Conservation (phyloP, 257 asterid genomes). For the Fraxinus quadrangulata region DNA sequence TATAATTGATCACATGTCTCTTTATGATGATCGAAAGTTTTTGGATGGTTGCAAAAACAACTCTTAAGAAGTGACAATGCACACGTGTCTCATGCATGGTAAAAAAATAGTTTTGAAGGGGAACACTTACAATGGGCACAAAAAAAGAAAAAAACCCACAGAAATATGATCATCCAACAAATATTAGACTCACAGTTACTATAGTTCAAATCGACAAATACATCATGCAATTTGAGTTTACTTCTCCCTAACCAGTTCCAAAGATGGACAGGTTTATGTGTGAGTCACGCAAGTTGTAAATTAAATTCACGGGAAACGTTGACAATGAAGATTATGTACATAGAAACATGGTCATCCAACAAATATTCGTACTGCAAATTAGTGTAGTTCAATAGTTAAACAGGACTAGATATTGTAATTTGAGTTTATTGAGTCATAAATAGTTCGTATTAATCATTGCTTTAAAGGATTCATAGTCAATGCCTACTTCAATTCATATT, state of each 20-base stretch:
- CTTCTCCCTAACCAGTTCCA: not conserved
- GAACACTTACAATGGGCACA: not conserved
- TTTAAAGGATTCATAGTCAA: not conserved
- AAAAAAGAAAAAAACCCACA: not conserved
- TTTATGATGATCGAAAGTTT: not conserved
- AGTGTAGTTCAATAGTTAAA: not conserved
- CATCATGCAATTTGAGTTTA: conserved; percentile 5
- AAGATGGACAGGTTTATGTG: not conserved
- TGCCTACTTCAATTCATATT: not conserved
- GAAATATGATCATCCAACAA: conserved; percentile 7
- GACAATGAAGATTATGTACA: not conserved
- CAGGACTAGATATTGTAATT: not conserved
- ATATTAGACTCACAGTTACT: not conserved
- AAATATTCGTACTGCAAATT: not conserved
- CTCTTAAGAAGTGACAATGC: not conserved
- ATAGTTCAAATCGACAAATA: not conserved
- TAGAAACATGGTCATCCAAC: not conserved
- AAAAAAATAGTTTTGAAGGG: not conserved
- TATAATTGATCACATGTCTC: not conserved
- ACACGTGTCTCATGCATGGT: not conserved
- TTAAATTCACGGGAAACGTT: not conserved
- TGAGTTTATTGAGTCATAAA: not conserved
- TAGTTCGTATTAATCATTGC: not conserved
- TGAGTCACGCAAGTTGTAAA: not conserved
- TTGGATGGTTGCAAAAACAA: not conserved